Percentiles rank a stretch among this genome's conserved stretches.
Conservation (phyloP, 2,329 filamentous ascomycete species). For the Colletotrichum trifolii region DNA sequence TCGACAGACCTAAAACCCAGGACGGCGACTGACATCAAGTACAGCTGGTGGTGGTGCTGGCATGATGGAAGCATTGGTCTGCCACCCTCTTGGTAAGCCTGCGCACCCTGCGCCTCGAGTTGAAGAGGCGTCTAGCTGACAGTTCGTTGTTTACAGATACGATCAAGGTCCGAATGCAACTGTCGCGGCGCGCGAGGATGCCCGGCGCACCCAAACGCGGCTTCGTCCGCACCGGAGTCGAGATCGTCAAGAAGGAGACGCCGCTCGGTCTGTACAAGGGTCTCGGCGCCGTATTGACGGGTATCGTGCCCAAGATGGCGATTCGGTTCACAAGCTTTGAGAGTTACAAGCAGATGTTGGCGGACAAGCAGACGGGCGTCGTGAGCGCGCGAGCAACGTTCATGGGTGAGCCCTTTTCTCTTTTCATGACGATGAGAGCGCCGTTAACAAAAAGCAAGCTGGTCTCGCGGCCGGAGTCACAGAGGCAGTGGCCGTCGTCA, state of each 20-base stretch:
- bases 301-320: constrained; percentile 99
- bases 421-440: background rate
- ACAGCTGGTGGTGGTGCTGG: constrained; percentile 94
- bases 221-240: constrained; percentile 85
- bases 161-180: constrained; percentile 99
- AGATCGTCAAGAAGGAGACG: constrained; percentile 91
- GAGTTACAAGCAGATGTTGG: constrained; percentile 87
- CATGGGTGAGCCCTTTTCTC: constrained; percentile 43
- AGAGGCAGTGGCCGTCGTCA: constrained; percentile 95
- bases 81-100: constrained; percentile 86
- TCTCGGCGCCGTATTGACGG: constrained; percentile 93
- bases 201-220: constrained; percentile 89
- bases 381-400: constrained; percentile 79
- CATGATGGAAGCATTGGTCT: constrained; percentile 98
- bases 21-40: constrained; percentile 10
- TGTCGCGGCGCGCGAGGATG: constrained; percentile 84
- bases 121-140: background rate
- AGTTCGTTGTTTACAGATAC: constrained; percentile 70
- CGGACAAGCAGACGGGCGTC: constrained; percentile 72
- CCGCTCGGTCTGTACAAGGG: constrained; percentile 96
- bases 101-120: background rate
- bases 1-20: background rate
- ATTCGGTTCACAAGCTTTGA: constrained; percentile 99
- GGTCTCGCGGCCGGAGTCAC: constrained; percentile 94
- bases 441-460: constrained; percentile 53